phyloP scores from a whole-genome alignment of 495 filamentous ascomycete species.

The Penicillium mononematosum region DNA sequence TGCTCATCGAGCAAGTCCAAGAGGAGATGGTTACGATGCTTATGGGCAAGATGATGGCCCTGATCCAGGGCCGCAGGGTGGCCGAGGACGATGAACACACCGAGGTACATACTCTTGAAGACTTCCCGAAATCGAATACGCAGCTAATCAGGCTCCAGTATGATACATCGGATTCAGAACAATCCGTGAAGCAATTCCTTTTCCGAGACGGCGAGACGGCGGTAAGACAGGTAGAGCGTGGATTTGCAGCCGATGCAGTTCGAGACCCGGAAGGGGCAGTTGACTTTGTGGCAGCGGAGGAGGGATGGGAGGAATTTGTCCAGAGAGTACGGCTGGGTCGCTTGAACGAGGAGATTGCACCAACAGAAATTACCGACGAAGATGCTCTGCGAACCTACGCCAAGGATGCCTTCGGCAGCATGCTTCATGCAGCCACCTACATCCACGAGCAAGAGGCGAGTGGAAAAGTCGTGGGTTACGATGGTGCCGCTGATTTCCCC shows the following conservation, averaged over 20 bases:
- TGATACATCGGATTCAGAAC: conserved; percentile 41
- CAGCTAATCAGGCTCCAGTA: conserved; percentile 27
- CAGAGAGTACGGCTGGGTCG: conserved; percentile 40
- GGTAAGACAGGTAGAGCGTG: conserved; percentile 33
- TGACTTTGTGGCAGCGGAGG: conserved; percentile 31
- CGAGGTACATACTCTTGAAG: conserved; percentile 29
- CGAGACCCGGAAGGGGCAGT: conserved; percentile 37
- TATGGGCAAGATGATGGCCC: conserved; percentile 43
- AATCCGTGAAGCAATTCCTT: conserved; percentile 29
- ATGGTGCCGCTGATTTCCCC: conserved; percentile 6
- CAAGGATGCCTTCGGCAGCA: conserved; percentile 10
- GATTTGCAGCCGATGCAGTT: conserved; percentile 38
- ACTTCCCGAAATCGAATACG: conserved; percentile 4
- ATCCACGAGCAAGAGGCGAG: conserved; percentile 7
- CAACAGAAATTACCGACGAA: conserved; percentile 1
- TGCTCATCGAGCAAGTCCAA: conserved; percentile 29
- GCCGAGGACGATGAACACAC: conserved; percentile 51
- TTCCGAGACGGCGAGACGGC: conserved; percentile 30
- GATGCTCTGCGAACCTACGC: conserved; percentile 1
- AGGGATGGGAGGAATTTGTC: conserved; percentile 45
- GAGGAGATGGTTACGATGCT: conserved; percentile 41
- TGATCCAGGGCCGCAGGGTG: conserved; percentile 39
- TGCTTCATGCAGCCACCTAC: conserved; percentile 18
- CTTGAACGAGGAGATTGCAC: conserved; percentile 11
- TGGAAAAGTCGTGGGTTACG: conserved; percentile 1